Conservation (phyloP, 2,329 filamentous ascomycete genomes). For the Falciphora oryzae region DNA sequence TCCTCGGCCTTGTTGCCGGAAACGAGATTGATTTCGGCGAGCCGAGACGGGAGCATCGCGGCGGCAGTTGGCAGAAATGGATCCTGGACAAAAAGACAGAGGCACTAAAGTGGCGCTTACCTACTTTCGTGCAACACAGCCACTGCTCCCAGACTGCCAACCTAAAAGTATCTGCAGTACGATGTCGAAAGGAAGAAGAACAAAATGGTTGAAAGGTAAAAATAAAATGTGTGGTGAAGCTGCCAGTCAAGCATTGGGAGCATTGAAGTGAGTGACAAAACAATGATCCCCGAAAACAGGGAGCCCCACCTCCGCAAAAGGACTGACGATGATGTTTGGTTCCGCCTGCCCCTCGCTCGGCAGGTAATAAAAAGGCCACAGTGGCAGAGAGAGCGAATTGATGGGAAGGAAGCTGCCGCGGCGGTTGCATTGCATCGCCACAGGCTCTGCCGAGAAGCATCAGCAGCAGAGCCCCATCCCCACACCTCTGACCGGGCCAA, state of each 20-base stretch:
- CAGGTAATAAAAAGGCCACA: constrained; percentile 18
- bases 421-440: constrained; percentile 6
- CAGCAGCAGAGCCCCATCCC: neutral
- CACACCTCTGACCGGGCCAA: neutral
- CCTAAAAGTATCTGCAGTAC: neutral
- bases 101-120: neutral
- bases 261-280: neutral
- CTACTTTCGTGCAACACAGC: no score
- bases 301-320: constrained; percentile 8
- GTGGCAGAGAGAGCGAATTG: constrained; percentile 19
- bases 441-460: neutral
- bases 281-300: neutral
- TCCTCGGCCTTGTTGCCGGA: neutral
- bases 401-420: neutral
- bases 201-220: neutral
- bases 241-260: neutral
- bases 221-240: neutral
- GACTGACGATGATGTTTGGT: no score
- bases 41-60: neutral
- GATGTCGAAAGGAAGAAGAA: neutral
- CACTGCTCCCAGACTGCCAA: neutral
- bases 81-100: neutral
- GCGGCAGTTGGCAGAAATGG: neutral
- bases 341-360: neutral
- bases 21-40: neutral